Base-by-base conservation (phyloP, 1,284 basidiomycete species). In the Phylloboletellus chloephorus region DNA sequence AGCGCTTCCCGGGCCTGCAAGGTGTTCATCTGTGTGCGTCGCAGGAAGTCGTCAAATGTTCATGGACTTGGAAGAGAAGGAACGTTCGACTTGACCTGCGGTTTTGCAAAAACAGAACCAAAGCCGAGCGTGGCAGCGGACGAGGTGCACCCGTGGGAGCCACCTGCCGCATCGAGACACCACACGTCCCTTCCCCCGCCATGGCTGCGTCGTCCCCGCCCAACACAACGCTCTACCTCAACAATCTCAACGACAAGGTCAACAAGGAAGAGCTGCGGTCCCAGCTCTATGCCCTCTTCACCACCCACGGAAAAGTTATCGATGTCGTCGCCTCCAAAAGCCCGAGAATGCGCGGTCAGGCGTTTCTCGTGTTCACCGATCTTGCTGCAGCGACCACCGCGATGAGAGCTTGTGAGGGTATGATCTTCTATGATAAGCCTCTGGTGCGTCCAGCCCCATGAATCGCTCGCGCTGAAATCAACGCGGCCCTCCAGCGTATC, bases 331-430 rank as follows among this genome's bases (percentile, higher is more conserved):
- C 95, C n/a, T 83, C 88, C 31, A 93, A 97, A 61, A 79, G 73
- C 51, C 67, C 77, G 40, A 87, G 83, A 58, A 93, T 93, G 82
- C 79, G 88, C 48, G 95, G 95, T 2, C 94, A 97, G 67, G 95
- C 95, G 1, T 98, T 97, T 64, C 78, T 98, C 54, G 93, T 96
- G 49, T 99, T 97, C 66, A 78, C 81, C 48, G 91, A 94, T 67
- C 78, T 93, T 44, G 78, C 86, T 13, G 77, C 82, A 35, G 90
- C 93, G 41, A 97, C 93, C 9, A 78, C 91, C 25, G 96, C 94
- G 13, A 74, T 96, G 76, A 76, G 93, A 30, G 88, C 84, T 34
- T 84, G 93, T 57, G 83, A 88, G 53, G 93, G 93, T 41, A 89
- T 95, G 74, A 52, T 80, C 13, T 98, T 98, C 68, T 98, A 97